A percentile compares a stretch with the other conserved stretches of the same genome.
Conservation (phyloP, 805 yeast species). For the Komagataella ulmi region DNA sequence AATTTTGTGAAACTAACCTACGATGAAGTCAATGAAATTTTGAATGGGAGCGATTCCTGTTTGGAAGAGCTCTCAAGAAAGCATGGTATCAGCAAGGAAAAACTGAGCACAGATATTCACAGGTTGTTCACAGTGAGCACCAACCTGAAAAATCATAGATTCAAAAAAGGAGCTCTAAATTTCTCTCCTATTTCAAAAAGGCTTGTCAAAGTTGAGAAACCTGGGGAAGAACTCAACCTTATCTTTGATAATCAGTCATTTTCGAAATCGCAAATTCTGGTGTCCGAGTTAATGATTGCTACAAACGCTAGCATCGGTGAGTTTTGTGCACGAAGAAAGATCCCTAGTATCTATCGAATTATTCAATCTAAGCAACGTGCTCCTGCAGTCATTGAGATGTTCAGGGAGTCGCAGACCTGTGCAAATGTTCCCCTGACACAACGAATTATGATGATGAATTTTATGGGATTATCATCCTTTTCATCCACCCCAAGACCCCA, state of each 20-base stretch:
- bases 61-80: neutral
- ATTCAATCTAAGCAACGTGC: slow-evolving; percentile 14
- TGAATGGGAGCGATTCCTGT: slow-evolving; percentile 12
- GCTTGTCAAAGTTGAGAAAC: neutral
- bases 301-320: slow-evolving; percentile 54
- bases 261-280: slow-evolving; percentile 46
- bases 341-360: slow-evolving; percentile 38
- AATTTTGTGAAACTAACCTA: slow-evolving; percentile 50
- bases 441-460: slow-evolving; percentile 26
- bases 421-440: slow-evolving; percentile 22
- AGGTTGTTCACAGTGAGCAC: neutral
- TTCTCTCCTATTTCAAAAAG: neutral
- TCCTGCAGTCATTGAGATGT: slow-evolving; percentile 7
- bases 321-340: slow-evolving; percentile 25
- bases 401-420: slow-evolving; percentile 11
- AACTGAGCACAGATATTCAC: neutral
- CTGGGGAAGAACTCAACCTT: neutral
- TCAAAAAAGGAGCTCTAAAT: slow-evolving; percentile 4
- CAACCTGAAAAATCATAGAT: neutral
- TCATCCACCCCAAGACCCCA: slow-evolving; percentile 35
- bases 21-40: slow-evolving; percentile 40
- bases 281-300: slow-evolving; percentile 73
- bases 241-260: neutral
- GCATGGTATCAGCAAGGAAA: neutral
- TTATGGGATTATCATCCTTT: slow-evolving; percentile 39